Percentiles rank a stretch among this genome's conserved stretches.
phyloP scores from a whole-genome alignment of 805 yeast species.

The Yamadazyma laniorum region DNA sequence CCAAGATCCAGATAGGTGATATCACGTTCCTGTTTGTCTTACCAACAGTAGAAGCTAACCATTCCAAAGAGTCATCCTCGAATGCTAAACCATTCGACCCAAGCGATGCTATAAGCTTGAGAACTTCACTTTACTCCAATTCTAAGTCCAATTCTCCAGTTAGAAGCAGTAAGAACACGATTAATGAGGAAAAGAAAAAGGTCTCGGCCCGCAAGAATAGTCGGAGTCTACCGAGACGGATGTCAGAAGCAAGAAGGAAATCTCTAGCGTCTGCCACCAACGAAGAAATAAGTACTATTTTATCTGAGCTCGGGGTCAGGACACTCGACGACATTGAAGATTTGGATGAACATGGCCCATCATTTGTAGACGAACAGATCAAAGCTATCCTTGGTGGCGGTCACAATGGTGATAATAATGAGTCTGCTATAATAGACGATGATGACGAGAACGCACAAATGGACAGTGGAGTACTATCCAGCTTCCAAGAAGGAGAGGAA shows the following conservation, averaged over 20 bases:
- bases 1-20: conserved; percentile 90
- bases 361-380: conserved; percentile 31
- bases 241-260: conserved; percentile 37
- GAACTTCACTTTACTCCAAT: conserved; percentile 44
- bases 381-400: conserved; percentile 27
- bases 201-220: conserved; percentile 7
- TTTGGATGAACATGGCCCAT: conserved; percentile 26
- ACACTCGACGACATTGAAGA: conserved; percentile 29
- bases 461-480: conserved; percentile 2
- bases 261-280: conserved; percentile 37
- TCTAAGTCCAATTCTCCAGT: conserved; percentile 20
- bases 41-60: conserved; percentile 59
- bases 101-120: conserved; percentile 58
- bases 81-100: conserved; percentile 49
- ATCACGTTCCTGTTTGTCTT: conserved; percentile 84
- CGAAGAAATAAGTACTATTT: conserved; percentile 38
- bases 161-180: conserved; percentile 8
- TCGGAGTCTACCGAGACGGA: conserved; percentile 21
- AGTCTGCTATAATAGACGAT: conserved; percentile 23
- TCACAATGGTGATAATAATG: conserved; percentile 12
- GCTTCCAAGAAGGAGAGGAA: conserved; percentile 25
- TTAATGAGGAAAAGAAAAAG: conserved; percentile 2
- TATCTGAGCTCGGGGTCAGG: conserved; percentile 35
- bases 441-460: conserved; percentile 8
- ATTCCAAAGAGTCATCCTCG: conserved; percentile 18